Percentiles rank a stretch among this genome's conserved stretches.
These are phyloP conservation scores for Russula virescens DNA, from an alignment of 768 basidiomycete genomes.

Conservation along the genomic window DNA sequence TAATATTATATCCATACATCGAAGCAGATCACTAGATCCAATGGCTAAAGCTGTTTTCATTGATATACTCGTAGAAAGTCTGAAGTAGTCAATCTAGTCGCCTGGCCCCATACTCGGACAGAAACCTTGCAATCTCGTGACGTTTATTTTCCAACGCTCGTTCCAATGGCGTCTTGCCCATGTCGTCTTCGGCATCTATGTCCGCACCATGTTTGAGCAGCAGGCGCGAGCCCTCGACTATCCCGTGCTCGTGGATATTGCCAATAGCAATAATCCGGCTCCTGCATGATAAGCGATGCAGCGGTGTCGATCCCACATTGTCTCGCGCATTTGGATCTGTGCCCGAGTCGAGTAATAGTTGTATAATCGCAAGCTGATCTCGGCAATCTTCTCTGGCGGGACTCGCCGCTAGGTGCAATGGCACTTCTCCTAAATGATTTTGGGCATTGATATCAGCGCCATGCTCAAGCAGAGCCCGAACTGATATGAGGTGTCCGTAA, in stretches of 20 bases:
- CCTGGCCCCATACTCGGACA: background rate
- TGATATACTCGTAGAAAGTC: too few species aligned
- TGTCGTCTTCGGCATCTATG: background rate
- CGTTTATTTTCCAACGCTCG: background rate
- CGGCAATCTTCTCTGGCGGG: too few species aligned
- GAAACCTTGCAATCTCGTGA: background rate
- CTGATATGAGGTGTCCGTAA: background rate
- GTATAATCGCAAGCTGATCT: background rate
- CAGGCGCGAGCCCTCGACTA: background rate
- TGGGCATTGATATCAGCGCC: background rate
- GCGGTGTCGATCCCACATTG: background rate
- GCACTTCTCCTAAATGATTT: background rate
- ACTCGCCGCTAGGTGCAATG: background rate
- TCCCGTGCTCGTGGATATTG: background rate
- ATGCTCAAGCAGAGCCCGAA: background rate
- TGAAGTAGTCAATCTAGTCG: too few species aligned
- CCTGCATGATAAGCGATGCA: background rate
- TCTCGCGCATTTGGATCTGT: background rate
- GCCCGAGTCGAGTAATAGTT: too few species aligned
- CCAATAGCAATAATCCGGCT: fast-evolving
- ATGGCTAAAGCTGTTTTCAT: too few species aligned
- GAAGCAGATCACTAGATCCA: too few species aligned
- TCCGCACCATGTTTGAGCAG: background rate
- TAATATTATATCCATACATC: too few species aligned
- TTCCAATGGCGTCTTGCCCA: background rate